Evolutionary conservation across 768 basidiomycete species (phyloP).

Genomic region (Hygrophorus russula): DNA sequence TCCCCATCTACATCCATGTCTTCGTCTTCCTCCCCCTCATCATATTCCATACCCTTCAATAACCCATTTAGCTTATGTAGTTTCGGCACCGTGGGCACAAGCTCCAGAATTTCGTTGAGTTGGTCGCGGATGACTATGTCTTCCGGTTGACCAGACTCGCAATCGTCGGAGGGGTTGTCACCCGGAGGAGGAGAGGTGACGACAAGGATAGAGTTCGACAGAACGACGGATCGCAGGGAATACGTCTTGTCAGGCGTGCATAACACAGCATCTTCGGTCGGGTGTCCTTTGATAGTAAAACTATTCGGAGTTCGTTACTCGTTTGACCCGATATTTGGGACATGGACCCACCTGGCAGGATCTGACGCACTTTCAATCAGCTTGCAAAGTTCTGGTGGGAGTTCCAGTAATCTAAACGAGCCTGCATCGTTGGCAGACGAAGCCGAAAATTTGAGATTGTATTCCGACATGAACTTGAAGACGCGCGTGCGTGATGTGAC

Average conservation of each 20-base stretch:
- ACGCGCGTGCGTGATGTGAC: too few relatives aligned
- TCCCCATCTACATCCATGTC: constrained; percentile 10
- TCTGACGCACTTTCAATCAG: constrained; percentile 43
- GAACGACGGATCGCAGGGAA: constrained; percentile 67
- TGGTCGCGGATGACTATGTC: constrained; percentile 69
- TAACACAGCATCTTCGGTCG: constrained; percentile 79
- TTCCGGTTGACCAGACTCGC: constrained; percentile 15
- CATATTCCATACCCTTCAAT: constrained; percentile 58
- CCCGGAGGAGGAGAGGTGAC: constrained; percentile 35
- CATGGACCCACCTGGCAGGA: constrained; percentile 19
- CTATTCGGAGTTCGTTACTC: not conserved
- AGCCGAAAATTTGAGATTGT: constrained; percentile 42
- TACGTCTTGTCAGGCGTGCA: constrained; percentile 81
- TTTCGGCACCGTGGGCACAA: constrained; percentile 66
- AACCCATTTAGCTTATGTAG: constrained; percentile 53
- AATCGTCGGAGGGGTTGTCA: constrained; percentile 9
- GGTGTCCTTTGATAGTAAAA: constrained; percentile 59
- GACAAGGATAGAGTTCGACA: constrained; percentile 83
- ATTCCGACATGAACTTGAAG: constrained; percentile 23
- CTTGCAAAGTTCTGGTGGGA: constrained; percentile 56
- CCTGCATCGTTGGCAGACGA: constrained; percentile 35
- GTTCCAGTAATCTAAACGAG: constrained; percentile 60
- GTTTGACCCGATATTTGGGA: too few relatives aligned
- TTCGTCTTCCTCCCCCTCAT: constrained; percentile 48
- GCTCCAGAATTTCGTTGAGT: constrained; percentile 76